Evolutionary conservation across 2,329 filamentous ascomycete species (phyloP).

Genomic region (Falciphora oryzae): DNA sequence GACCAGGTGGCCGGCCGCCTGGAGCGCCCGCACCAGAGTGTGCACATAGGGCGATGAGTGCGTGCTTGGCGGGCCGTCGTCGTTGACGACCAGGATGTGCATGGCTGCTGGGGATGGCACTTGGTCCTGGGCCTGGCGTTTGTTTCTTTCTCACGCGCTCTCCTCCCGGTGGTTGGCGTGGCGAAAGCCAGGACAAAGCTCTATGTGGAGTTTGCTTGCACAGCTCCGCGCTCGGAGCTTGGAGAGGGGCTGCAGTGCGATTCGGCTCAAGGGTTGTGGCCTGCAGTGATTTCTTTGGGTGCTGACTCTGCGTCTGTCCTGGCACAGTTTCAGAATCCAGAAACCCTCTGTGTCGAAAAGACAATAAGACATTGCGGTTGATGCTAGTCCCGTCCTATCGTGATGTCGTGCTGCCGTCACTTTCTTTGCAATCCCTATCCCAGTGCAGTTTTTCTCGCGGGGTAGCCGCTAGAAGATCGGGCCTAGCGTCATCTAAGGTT

Average conservation of each 20-base stretch:
- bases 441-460: background rate
- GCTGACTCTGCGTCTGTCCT: background rate
- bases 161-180: no score
- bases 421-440: background rate
- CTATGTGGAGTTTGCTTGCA: background rate
- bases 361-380: background rate
- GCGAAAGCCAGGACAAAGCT: background rate
- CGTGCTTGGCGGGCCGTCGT: conserved; percentile 74
- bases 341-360: background rate
- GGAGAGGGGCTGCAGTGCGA: background rate
- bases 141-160: background rate
- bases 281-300: background rate
- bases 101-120: conserved; percentile 30
- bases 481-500: background rate
- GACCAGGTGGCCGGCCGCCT: conserved; percentile 74
- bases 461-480: background rate
- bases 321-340: background rate
- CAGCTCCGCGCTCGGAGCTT: no score
- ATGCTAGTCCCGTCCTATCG: background rate
- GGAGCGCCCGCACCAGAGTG: conserved; percentile 64
- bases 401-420: background rate
- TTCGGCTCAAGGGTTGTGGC: background rate
- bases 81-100: conserved; percentile 67
- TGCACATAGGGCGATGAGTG: conserved; percentile 77
- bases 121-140: background rate